These are phyloP conservation scores for Paramecium pentaurelia DNA, from an alignment of 73 alveolate species.

Conservation along the genomic window DNA sequence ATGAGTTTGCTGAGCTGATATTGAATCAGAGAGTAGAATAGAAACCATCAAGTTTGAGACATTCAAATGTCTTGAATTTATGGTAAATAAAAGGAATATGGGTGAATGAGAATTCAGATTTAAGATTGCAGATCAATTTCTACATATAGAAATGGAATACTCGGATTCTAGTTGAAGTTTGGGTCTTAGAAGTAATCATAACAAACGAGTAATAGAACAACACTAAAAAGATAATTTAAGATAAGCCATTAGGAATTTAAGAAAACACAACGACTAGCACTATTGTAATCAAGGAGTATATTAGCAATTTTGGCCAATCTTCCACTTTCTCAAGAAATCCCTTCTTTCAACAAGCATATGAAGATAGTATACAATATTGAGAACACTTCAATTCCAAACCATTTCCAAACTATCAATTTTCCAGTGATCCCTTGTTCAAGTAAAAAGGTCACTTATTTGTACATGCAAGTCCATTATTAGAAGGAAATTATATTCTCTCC, in stretches of 20 bases:
- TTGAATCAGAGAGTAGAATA: background rate
- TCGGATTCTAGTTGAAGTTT: background rate
- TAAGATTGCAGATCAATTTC: constrained; percentile 1
- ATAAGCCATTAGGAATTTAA: background rate
- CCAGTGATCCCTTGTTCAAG: constrained; percentile 15
- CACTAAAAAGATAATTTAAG: background rate
- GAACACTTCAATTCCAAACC: background rate
- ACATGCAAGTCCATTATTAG: background rate
- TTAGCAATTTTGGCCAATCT: background rate
- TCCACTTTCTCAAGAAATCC: background rate
- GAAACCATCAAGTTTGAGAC: background rate
- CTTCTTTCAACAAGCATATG: background rate
- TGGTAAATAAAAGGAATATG: background rate
- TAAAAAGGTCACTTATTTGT: background rate
- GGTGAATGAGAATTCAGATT: background rate
- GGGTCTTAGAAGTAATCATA: constrained; percentile 28
- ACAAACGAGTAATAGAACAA: constrained; percentile 11
- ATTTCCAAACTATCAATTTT: constrained; percentile 2
- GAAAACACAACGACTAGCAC: background rate
- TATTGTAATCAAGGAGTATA: background rate
- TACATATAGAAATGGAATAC: constrained; percentile 1
- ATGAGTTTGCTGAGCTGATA: background rate
- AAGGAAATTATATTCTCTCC: background rate
- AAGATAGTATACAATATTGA: background rate
- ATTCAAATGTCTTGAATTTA: background rate